phyloP scores from a whole-genome alignment of 306 rosid genomes.

The Dryas octopetala region DNA sequence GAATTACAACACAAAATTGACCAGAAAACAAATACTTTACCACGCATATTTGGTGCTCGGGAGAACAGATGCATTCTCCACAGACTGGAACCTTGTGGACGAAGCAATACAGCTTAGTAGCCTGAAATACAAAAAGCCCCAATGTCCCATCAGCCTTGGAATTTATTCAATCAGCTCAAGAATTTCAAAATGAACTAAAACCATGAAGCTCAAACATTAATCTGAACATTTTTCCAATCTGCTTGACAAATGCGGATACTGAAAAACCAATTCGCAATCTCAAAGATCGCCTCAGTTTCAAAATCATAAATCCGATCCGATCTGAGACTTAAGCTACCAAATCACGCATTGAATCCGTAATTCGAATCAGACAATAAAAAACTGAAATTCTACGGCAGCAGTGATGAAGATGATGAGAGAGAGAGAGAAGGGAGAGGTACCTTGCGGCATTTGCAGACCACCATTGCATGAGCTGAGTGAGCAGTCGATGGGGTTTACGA shows the following conservation, averaged over 20 bases:
- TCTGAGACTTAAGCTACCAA: conserved; percentile 37
- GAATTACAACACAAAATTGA: conserved; percentile 13
- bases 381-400: conserved; percentile 4
- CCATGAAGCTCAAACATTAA: background rate
- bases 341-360: conserved; percentile 26
- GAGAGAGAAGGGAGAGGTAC: conserved; percentile 34
- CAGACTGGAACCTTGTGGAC: conserved; percentile 99
- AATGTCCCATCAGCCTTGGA: conserved; percentile 10
- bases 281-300: conserved; percentile 33
- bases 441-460: conserved; percentile 99
- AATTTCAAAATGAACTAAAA: background rate
- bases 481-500: conserved; percentile 13
- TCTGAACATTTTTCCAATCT: background rate
- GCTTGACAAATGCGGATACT: conserved; percentile 12
- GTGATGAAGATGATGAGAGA: background rate
- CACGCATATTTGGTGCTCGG: conserved; percentile 96
- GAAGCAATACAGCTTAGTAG: conserved; percentile 94
- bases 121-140: conserved; percentile 53
- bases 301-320: conserved; percentile 40
- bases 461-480: conserved; percentile 69
- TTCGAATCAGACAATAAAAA: conserved; percentile 19
- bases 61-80: conserved; percentile 97
- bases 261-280: conserved; percentile 24
- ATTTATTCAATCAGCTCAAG: background rate
- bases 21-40: conserved; percentile 36